Conservation (phyloP, 257 asterid genomes). For the Nicotiana attenuata region DNA sequence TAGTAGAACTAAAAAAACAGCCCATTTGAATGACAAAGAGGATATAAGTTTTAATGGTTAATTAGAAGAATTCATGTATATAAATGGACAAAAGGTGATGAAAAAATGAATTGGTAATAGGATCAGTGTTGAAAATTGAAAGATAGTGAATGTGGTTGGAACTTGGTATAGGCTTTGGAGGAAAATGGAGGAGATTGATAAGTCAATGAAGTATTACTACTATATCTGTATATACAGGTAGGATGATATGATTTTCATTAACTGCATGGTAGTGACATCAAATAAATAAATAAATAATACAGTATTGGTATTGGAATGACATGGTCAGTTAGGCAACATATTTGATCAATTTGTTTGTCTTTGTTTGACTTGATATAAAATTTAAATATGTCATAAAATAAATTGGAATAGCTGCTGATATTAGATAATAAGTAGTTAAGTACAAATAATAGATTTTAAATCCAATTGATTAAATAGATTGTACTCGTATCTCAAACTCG, state of each 20-base stretch:
- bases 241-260: conserved; percentile 9
- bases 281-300: neutral
- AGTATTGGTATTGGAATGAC: too few relatives aligned
- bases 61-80: neutral
- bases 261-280: neutral
- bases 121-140: neutral
- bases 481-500: too few relatives aligned
- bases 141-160: neutral
- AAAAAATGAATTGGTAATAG: neutral
- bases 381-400: too few relatives aligned
- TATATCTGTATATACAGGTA: neutral
- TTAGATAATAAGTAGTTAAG: too few relatives aligned
- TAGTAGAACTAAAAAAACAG: neutral
- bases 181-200: neutral
- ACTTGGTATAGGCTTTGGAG: neutral
- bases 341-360: too few relatives aligned
- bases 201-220: neutral
- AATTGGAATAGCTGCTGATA: too few relatives aligned
- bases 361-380: too few relatives aligned
- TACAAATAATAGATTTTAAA: too few relatives aligned
- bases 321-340: too few relatives aligned
- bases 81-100: neutral
- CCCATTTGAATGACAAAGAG: neutral
- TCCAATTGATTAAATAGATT: too few relatives aligned
- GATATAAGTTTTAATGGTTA: neutral